Percentiles rank a stretch among this genome's conserved stretches.
Evolutionary conservation across 345 rosid genomes (phyloP).

Genomic region (Schrenkiella parvula): DNA sequence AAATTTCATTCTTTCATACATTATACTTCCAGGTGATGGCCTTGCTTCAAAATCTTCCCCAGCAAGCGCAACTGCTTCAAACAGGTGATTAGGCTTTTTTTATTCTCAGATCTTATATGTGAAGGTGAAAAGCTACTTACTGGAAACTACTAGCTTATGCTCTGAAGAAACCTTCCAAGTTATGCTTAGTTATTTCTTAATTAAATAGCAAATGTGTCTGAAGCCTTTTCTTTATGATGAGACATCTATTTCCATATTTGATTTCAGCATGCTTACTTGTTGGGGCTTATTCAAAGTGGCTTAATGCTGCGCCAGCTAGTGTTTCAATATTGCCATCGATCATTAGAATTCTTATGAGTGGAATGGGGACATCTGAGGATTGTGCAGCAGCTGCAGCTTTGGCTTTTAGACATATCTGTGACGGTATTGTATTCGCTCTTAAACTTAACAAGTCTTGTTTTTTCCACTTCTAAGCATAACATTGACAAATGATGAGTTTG

Average conservation of each 20-base stretch:
- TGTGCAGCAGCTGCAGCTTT: conserved; percentile 98
- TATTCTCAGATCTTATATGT: conserved; percentile 7
- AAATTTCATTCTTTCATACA: conserved; percentile 4
- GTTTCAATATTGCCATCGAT: conserved; percentile 70
- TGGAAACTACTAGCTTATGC: conserved; percentile 13
- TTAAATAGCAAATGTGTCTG: not conserved
- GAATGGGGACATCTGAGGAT: conserved; percentile 95
- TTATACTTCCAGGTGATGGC: conserved; percentile 65
- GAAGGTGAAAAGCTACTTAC: conserved; percentile 10
- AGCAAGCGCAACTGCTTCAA: conserved; percentile 87
- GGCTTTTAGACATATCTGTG: conserved; percentile 91
- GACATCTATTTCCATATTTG: conserved; percentile 11
- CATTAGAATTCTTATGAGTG: conserved; percentile 67
- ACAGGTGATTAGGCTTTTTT: conserved; percentile 50
- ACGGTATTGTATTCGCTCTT: conserved; percentile 51
- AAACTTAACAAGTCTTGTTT: conserved; percentile 1
- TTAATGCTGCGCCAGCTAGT: conserved; percentile 71
- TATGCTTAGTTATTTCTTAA: conserved; percentile 5
- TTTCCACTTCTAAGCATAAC: not conserved
- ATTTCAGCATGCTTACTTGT: conserved; percentile 89
- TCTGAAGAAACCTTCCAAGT: conserved; percentile 11
- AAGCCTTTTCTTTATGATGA: conserved; percentile 8
- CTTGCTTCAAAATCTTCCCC: conserved; percentile 82
- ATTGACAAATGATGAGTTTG: conserved; percentile 12
- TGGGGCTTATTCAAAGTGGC: conserved; percentile 99